These are phyloP conservation scores for Yamadazyma scolyti DNA, from an alignment of 805 yeast genomes.

Conservation along the genomic window DNA sequence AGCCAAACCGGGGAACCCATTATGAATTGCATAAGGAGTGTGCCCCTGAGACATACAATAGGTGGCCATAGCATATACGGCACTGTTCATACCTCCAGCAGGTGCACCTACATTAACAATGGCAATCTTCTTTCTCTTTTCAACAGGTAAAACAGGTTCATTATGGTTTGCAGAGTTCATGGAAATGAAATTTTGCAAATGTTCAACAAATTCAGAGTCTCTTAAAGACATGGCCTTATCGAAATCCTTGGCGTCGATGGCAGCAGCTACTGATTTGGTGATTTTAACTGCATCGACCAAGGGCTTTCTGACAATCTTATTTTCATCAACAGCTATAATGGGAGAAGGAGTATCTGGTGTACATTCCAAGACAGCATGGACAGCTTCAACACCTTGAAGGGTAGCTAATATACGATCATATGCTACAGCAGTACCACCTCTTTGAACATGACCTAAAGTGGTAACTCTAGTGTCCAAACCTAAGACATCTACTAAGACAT, in stretches of 20 bases:
- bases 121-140: slow-evolving; percentile 68
- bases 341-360: slow-evolving; percentile 94
- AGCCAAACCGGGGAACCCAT: slow-evolving; percentile 89
- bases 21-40: slow-evolving; percentile 82
- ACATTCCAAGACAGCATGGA: slow-evolving; percentile 81
- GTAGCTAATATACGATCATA: slow-evolving; percentile 90
- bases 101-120: slow-evolving; percentile 95
- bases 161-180: slow-evolving; percentile 68
- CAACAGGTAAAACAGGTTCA: slow-evolving; percentile 54
- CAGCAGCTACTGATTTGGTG: slow-evolving; percentile 87
- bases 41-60: slow-evolving; percentile 91
- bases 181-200: slow-evolving; percentile 66
- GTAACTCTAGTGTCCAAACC: slow-evolving; percentile 95
- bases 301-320: slow-evolving; percentile 79
- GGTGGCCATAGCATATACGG: slow-evolving; percentile 83
- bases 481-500: slow-evolving; percentile 66
- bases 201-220: slow-evolving; percentile 84
- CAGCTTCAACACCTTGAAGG: slow-evolving; percentile 96
- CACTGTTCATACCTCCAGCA: slow-evolving; percentile 93
- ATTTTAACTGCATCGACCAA: slow-evolving; percentile 85
- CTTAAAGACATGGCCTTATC: slow-evolving; percentile 83
- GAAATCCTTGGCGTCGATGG: slow-evolving; percentile 76
- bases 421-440: slow-evolving; percentile 98
- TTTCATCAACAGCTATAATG: slow-evolving; percentile 85
- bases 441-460: slow-evolving; percentile 94